phyloP scores from a whole-genome alignment of 2,329 filamentous ascomycete species.

The Cyphellophora europaea region DNA sequence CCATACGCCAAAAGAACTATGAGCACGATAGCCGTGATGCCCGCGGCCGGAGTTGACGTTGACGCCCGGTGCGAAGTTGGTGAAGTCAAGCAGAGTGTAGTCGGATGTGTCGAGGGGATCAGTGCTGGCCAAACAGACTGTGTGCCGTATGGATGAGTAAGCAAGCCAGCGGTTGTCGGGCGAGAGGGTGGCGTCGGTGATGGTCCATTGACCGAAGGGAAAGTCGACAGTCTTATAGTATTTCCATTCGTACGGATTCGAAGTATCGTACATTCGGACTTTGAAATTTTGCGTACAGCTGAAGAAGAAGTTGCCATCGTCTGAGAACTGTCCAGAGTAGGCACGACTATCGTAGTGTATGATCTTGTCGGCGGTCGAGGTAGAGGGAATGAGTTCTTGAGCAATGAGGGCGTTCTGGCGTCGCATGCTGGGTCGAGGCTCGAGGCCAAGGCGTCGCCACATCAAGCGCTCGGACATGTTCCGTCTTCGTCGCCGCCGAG shows the following conservation, averaged over 20 bases:
- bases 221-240: conserved; percentile 88
- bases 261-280: conserved; percentile 95
- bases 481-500: conserved; percentile 46
- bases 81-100: conserved; percentile 69
- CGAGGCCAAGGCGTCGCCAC: conserved; percentile 64
- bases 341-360: conserved; percentile 79
- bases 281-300: conserved; percentile 85
- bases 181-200: conserved; percentile 85
- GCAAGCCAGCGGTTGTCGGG: conserved; percentile 88
- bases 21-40: conserved; percentile 19
- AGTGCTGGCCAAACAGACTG: conserved; percentile 78
- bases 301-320: conserved; percentile 97
- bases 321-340: conserved; percentile 93
- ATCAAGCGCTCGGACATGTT: conserved; percentile 61
- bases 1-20: conserved; percentile 54
- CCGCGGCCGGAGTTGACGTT: conserved; percentile 4
- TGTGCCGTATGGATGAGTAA: conserved; percentile 78
- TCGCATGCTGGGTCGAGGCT: conserved; percentile 51
- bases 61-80: conserved; percentile 28
- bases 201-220: conserved; percentile 85
- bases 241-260: conserved; percentile 88
- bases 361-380: conserved; percentile 65
- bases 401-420: conserved; percentile 57
- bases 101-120: conserved; percentile 74
- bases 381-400: conserved; percentile 67